Evolutionary conservation across 202 grass and related monocot genomes (phyloP), one percentile per base, ranked within the genome.

Genomic region (Schoenoplectus tabernaemontani): DNA sequence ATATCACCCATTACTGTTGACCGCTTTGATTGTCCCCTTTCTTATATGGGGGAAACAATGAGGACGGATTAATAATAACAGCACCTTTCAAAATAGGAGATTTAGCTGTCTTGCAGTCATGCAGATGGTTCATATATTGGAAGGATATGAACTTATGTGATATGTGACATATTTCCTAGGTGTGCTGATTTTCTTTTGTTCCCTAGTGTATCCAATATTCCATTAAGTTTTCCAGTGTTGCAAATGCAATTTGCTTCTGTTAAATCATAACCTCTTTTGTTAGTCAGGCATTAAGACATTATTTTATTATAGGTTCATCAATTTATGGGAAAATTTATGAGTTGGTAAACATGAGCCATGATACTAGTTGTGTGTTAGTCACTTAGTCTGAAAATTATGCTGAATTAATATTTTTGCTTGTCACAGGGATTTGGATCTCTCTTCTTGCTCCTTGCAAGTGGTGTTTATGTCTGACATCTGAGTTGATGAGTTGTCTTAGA

Each of bases 371-470:
- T n/a, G n/a, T n/a, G n/a, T n/a, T n/a, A n/a, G n/a, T n/a, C n/a
- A n/a, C n/a, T n/a, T n/a, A n/a, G n/a, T n/a, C n/a, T n/a, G n/a
- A n/a, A n/a, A n/a, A n/a, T n/a, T n/a, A 4, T 10, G 3, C 28
- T 56, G 19, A 56, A 34, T 64, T 51, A 51, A 65, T 65, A 37
- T 44, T 36, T 72, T 3, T 51, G 23, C 80, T 83, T 83, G 67
- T 8, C 7, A 3, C 82, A 96, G 92, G 92, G 92, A 10, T 96
- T 91, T 89, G 92, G 92, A 64, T 96, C 92, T 82, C 87, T 96
- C 16, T 96, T 91, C 46, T 76, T 96, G 80, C 92, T 96, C 50
- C 92, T 96, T 61, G 89, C 92, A 78, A 89, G 83, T 12, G 92
- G 89, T 59, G 89, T 96, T 69, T 91, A 90, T 84, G 92, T 96